A percentile compares a stretch with the other conserved stretches of the same genome.
These are phyloP conservation scores for Uncinocarpus reesii DNA, from an alignment of 2,329 filamentous ascomycete species.

Conservation along the genomic window DNA sequence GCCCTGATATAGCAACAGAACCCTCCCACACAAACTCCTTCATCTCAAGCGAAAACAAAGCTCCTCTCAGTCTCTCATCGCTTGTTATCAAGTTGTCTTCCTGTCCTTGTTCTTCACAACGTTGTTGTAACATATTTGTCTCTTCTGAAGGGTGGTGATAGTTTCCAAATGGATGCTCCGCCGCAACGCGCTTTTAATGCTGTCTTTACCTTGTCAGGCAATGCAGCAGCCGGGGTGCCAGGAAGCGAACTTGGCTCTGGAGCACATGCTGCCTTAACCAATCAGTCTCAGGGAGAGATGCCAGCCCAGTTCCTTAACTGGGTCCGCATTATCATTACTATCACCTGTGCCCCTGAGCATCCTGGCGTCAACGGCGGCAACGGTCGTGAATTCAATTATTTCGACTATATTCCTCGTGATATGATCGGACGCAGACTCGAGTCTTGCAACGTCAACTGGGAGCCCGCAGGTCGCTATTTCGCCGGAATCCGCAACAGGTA, in stretches of 20 bases:
- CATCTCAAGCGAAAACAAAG: not conserved
- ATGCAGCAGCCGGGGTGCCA: not conserved
- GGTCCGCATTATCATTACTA: slow-evolving; percentile 7
- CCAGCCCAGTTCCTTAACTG: not conserved
- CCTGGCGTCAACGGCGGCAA: slow-evolving; percentile 9
- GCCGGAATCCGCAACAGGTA: slow-evolving; percentile 7
- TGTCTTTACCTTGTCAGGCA: not conserved
- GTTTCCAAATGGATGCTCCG: not conserved
- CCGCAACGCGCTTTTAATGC: not conserved
- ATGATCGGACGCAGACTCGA: slow-evolving; percentile 3
- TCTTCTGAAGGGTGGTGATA: too few relatives aligned
- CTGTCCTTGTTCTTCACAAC: too few relatives aligned
- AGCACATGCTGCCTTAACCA: not conserved
- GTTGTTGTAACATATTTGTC: too few relatives aligned
- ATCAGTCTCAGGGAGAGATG: not conserved
- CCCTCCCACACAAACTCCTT: slow-evolving; percentile 2
- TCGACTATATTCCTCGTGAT: slow-evolving; percentile 8
- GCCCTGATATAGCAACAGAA: slow-evolving; percentile 6
- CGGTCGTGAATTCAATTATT: slow-evolving; percentile 7
- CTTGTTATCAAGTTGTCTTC: not conserved
- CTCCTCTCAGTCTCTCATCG: not conserved
- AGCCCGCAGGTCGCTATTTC: slow-evolving; percentile 9
- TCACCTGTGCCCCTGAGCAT: slow-evolving; percentile 9
- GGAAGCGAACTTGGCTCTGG: not conserved
- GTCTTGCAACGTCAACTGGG: slow-evolving; percentile 1